Evolutionary conservation across 441 rosid species (phyloP), one percentile per base, ranked within the genome.

Genomic region (Bocquillonia castaneifolia): DNA sequence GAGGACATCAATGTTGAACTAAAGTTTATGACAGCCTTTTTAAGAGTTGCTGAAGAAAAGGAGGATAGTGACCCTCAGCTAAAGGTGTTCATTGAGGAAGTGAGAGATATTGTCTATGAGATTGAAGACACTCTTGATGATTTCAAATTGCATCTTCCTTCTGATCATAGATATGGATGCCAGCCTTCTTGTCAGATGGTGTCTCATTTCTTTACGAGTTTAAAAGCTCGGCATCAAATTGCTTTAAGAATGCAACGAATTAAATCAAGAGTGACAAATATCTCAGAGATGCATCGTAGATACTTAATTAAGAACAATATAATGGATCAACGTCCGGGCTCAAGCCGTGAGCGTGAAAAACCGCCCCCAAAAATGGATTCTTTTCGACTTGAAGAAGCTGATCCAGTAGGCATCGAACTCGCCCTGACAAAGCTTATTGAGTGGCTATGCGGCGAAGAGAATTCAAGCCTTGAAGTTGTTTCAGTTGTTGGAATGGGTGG

Each of bases 121-220:
- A 66, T 66, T 1, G 84, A 83, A 68, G 89, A 82, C 36, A 73
- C 71, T 63, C 74, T 86, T 17, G 91, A 82, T 48, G 83, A 82
- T 50, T 84, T 76, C 78, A 70, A 29, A 66, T 76, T 81, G 2
- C 73, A 66, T 18, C 63, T 59, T 3, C 57, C 59, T 18, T 28
- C 14, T 70, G 74, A 75, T 60, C 68, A 65, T 10, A 71, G 62
- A 13, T 60, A 23, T 31, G 70, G 77, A 1, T 45, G 62, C 51
- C 37, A 17, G 57, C 36, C 48, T 26, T 66, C 59, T 18, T 53
- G 73, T 32, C 40, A 47, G 13, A 77, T 63, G 51, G 13, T 72
- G n/a, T 59, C 63, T 13, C 64, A 76, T 71, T 77, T 68, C 28
- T 15, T 80, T 26, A 72, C 36, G 62, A 74, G 64, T 63, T 56